phyloP scores from a whole-genome alignment of 1,284 basidiomycete species.

The Chalciporus sp. region DNA sequence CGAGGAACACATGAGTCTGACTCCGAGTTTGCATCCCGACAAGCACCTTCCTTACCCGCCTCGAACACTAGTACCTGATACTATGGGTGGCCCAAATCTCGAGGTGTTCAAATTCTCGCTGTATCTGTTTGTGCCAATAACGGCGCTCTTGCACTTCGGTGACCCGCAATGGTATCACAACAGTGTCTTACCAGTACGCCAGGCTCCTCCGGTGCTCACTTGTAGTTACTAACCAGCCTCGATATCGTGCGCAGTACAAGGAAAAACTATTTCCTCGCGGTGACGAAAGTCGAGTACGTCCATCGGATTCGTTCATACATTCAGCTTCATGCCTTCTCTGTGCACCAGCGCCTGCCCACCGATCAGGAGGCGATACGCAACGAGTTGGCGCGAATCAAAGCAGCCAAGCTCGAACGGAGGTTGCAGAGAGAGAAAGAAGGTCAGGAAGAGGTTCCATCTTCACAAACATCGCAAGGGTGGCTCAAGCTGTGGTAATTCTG shows the following conservation, averaged over 20 bases:
- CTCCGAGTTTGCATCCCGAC: no score
- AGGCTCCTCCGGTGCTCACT: neutral
- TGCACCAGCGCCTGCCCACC: conserved; percentile 59
- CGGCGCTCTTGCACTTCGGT: conserved; percentile 85
- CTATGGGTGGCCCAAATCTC: conserved; percentile 79
- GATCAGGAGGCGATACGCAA: conserved; percentile 64
- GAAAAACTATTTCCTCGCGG: conserved; percentile 68
- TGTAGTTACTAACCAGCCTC: neutral
- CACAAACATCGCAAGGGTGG: conserved; percentile 29
- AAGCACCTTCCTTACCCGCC: neutral
- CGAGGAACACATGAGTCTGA: no score
- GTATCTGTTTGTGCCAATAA: conserved; percentile 88
- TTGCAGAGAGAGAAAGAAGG: conserved; percentile 41
- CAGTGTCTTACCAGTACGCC: conserved; percentile 78
- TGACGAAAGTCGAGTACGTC: conserved; percentile 57
- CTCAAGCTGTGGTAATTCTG: conserved; percentile 33
- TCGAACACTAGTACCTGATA: conserved; percentile 21
- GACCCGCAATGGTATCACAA: conserved; percentile 87
- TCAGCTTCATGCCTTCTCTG: conserved; percentile 7
- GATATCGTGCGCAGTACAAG: conserved; percentile 56
- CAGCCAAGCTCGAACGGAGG: conserved; percentile 55
- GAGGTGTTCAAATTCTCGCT: conserved; percentile 89
- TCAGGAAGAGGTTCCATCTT: conserved; percentile 24
- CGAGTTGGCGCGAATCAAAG: conserved; percentile 70
- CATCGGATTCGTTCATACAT: neutral